phyloP scores from a whole-genome alignment of 805 yeast genomes.

The Ogataea pilisensis region DNA sequence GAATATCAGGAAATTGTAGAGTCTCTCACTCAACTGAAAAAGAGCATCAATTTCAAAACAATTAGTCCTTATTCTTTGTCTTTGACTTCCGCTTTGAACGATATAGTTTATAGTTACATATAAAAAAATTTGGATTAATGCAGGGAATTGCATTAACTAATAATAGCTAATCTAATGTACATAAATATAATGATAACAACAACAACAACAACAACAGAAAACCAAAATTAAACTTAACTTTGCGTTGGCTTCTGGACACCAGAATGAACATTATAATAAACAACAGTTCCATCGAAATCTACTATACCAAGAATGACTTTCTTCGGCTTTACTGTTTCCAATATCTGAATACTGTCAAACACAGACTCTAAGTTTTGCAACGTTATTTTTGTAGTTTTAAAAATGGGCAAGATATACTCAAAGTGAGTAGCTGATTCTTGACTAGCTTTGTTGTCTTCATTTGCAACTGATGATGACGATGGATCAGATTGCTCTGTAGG shows the following conservation, averaged over 20 bases:
- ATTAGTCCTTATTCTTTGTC: not conserved
- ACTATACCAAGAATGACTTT: slow-evolving; percentile 52
- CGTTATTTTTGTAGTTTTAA: slow-evolving; percentile 28
- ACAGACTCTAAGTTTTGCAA: slow-evolving; percentile 37
- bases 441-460: slow-evolving; percentile 3
- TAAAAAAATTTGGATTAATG: not conserved
- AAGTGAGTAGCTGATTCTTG: no score
- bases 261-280: slow-evolving; percentile 63
- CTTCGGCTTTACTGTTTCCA: slow-evolving; percentile 30
- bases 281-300: slow-evolving; percentile 64
- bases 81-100: slow-evolving; percentile 4
- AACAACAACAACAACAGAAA: no score
- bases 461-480: no score
- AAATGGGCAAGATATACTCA: slow-evolving; percentile 36
- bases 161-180: not conserved
- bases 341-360: slow-evolving; percentile 30
- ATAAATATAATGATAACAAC: slow-evolving; percentile 2
- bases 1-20: slow-evolving; percentile 31
- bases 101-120: slow-evolving; percentile 2
- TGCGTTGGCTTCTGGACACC: slow-evolving; percentile 60
- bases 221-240: slow-evolving; percentile 1
- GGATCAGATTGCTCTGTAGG: slow-evolving; percentile 16
- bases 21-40: not conserved
- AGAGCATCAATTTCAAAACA: not conserved
- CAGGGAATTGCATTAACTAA: no score